phyloP scores from a whole-genome alignment of 2,329 filamentous ascomycete species.

The Ophiostoma sp. region DNA sequence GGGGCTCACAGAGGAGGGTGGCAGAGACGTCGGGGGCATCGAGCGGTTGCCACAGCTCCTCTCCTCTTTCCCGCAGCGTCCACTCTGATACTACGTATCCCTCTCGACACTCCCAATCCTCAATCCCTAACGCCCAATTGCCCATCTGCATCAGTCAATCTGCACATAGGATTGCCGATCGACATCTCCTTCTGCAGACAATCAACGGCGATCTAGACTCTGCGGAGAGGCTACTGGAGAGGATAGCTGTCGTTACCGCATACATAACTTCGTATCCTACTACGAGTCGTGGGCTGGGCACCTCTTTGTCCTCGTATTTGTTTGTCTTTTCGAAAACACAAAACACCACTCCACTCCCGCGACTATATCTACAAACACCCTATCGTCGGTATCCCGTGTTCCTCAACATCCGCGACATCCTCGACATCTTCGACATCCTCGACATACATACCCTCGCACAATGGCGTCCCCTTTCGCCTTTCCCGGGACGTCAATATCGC shows the following conservation, averaged over 20 bases:
- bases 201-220: not conserved
- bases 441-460: constrained; percentile 33
- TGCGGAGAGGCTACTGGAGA: not conserved
- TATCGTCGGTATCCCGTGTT: not conserved
- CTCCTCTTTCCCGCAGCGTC: not conserved
- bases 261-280: not conserved
- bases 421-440: not conserved
- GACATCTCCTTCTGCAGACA: constrained; percentile 7
- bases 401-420: not conserved
- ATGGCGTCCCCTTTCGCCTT: constrained; percentile 47
- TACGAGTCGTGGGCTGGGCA: not conserved
- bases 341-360: too few relatives aligned
- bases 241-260: not conserved
- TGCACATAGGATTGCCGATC: constrained; percentile 5
- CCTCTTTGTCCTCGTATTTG: not conserved
- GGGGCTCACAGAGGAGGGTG: not conserved
- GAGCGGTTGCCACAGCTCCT: constrained; percentile 4
- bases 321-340: too few relatives aligned
- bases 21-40: not conserved
- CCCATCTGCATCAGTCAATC: not conserved
- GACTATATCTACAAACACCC: too few relatives aligned
- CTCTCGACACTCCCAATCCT: not conserved
- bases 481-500: constrained; percentile 43
- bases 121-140: not conserved
- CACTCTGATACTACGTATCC: constrained; percentile 6